These are phyloP conservation scores for Isatis tinctoria DNA, from an alignment of 345 rosid genomes.

Conservation along the genomic window DNA sequence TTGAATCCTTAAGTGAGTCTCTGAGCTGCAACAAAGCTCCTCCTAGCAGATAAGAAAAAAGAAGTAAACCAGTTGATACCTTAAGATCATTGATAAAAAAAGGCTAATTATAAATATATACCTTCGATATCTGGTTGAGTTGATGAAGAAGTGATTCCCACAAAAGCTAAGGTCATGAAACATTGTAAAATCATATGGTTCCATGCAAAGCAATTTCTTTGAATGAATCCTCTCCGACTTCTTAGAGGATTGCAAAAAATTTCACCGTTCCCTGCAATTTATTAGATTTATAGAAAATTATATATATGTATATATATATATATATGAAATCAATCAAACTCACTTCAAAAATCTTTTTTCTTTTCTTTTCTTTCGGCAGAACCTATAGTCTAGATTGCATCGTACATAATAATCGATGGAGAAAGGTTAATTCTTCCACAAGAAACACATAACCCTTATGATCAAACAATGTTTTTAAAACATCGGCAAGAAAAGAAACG, in stretches of 20 bases:
- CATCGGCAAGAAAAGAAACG: not conserved
- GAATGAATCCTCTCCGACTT: conserved; percentile 10
- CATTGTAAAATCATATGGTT: conserved; percentile 32
- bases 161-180: conserved; percentile 37
- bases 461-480: not conserved
- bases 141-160: conserved; percentile 40
- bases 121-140: conserved; percentile 71
- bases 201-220: conserved; percentile 29
- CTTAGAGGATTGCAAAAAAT: conserved; percentile 12
- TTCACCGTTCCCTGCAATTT: conserved; percentile 13
- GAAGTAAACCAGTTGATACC: not conserved
- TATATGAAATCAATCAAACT: not conserved
- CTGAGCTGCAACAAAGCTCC: conserved; percentile 64
- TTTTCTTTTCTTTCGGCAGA: not conserved
- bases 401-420: not conserved
- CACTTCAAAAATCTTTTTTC: not conserved
- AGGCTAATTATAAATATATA: conserved; percentile 11
- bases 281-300: not conserved
- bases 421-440: not conserved
- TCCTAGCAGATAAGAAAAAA: conserved; percentile 39
- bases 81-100: not conserved
- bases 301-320: not conserved
- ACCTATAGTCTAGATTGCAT: not conserved
- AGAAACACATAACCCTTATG: conserved; percentile 15
- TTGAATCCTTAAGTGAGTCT: conserved; percentile 53